Evolutionary conservation across 306 rosid species (phyloP).

Genomic region (Cajanus cajan): DNA sequence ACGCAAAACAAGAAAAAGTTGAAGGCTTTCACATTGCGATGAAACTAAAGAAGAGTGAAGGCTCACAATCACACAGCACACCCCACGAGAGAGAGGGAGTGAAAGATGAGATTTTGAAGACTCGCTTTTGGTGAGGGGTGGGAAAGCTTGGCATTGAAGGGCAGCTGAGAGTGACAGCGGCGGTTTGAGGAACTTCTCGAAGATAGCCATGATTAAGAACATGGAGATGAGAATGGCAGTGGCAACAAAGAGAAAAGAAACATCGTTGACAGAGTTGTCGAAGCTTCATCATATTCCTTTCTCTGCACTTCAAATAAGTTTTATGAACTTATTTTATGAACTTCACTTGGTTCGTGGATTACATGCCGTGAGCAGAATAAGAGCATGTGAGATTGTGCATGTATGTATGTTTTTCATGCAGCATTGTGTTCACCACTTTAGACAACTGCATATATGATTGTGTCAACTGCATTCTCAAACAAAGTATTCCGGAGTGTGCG

Average conservation of each 20-base stretch:
- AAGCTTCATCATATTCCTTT: constrained; percentile 56
- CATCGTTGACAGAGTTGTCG: constrained; percentile 79
- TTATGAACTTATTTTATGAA: no score
- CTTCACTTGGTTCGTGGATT: not conserved
- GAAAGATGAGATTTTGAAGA: not conserved
- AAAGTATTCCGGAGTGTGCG: constrained; percentile 79
- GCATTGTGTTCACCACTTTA: not conserved
- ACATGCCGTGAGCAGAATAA: not conserved
- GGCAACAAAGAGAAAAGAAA: constrained; percentile 93
- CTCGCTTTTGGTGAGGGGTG: constrained; percentile 84
- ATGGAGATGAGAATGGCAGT: constrained; percentile 93
- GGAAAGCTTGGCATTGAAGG: constrained; percentile 36
- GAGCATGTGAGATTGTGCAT: constrained; percentile 12
- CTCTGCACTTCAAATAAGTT: no score
- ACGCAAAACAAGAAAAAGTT: not conserved
- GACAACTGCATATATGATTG: not conserved
- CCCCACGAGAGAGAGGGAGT: not conserved
- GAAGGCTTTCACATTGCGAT: not conserved
- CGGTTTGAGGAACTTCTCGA: constrained; percentile 83
- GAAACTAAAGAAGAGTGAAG: not conserved
- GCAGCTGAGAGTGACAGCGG: constrained; percentile 2
- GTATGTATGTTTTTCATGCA: constrained; percentile 17
- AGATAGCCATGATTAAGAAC: constrained; percentile 92
- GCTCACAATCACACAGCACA: not conserved
- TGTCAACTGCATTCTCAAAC: no score